Evolutionary conservation across 495 filamentous ascomycete species (phyloP), one percentile per base, ranked within the genome.

Genomic region (Penicillium longicatenatum): DNA sequence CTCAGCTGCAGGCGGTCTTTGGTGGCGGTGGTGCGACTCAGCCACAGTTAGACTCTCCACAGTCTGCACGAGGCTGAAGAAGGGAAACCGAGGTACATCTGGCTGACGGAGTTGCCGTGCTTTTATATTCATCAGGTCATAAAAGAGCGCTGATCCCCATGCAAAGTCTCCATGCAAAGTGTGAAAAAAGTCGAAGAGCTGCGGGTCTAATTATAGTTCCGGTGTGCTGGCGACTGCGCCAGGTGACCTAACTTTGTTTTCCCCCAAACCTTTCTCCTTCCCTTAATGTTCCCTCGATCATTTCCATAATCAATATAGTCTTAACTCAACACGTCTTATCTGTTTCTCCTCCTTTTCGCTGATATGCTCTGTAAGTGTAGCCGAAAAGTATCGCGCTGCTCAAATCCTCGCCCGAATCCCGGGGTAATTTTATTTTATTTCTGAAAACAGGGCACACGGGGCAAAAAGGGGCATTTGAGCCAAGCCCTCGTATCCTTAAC

Each of bases 21-120:
- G 24, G 52, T 46, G 52, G 52, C 41, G 52, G 51, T 44, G 52
- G 41, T 46, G 24, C 41, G 19, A 43, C 52, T 46, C 52, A 54
- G 52, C 52, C 52, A 54, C 52, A 54, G 20, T 46, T 54, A 16
- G n/a, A n/a, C 48, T 51, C 50, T 53, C 50, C 50, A 42, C 50
- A 42, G 20, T 26, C 35, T 53, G 35, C 50, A 53, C 24, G 26
- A n/a, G 21, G 48, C 48, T 51, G 48, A 39, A 51, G 47, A 51
- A 21, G 30, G 48, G 17, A 51, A 51, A 51, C 30, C 14, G 22
- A 11, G 31, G 31, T 12, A 12, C 31, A 10, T 35, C 9, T 9
- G 4, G 10, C 2, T 11, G 43, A 46, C 45, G 45, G 45, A 48
- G 4, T 30, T 19, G 24, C 45, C 45, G 45, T n/a, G 24, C 12